Evolutionary conservation across 345 rosid species (phyloP), one percentile per base, ranked within the genome.

Genomic region (Cardamine chenopodiifolia): DNA sequence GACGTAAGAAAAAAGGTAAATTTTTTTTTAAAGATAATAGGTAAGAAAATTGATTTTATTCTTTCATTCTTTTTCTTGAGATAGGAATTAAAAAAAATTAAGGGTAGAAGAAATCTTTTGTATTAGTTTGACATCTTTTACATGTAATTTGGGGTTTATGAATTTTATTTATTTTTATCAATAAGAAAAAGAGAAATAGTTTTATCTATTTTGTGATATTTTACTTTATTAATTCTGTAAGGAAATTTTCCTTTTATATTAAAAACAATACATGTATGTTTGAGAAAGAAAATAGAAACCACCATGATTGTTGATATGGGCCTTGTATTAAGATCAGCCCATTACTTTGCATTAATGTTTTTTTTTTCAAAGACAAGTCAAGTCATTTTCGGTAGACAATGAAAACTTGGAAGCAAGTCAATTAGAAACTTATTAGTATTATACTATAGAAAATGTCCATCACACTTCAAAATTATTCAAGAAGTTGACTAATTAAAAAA

Each of bases 11-110:
- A 67, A 35, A 40, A n/a, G n/a, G n/a, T n/a, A n/a, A n/a, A n/a
- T n/a, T n/a, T n/a, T n/a, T n/a, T n/a, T n/a, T n/a, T n/a, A n/a
- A n/a, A n/a, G n/a, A n/a, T n/a, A n/a, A n/a, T n/a, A n/a, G n/a
- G n/a, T n/a, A n/a, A n/a, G n/a, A n/a, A 49, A 26, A 18, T 64
- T 56, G 29, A 48, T 70, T 71, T 77, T 44, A 71, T 77, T 77
- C 76, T 63, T 77, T 77, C 47, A 71, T 77, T 77, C 72, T 63
- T 71, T 77, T 55, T 44, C 1, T n/a, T n/a, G 58, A 42, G 61
- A 35, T 68, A 42, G 17, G 18, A 22, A 40, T 0, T 10, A 12
- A 11, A 17, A 26, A 32, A 25, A 0, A 12, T 3, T 45, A 49
- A 52, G 69, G 49, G 2, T 55, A 70, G 60, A 54, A 23, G 53